phyloP scores from a whole-genome alignment of 805 yeast genomes.

The Torulaspora quercuum region DNA sequence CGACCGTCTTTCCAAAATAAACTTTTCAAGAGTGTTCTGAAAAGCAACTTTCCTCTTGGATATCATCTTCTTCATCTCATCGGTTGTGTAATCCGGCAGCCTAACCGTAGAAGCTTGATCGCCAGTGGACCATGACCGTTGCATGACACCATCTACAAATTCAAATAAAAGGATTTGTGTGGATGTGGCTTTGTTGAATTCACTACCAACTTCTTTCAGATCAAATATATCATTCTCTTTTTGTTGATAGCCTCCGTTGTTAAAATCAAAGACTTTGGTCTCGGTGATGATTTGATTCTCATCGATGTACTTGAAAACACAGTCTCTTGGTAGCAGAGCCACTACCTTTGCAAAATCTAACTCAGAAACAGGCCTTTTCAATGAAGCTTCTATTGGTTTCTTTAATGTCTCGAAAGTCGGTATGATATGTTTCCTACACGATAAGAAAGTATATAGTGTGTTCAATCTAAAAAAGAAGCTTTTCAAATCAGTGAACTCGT shows the following conservation, averaged over 20 bases:
- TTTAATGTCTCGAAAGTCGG: constrained; percentile 54
- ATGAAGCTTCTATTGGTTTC: constrained; percentile 49
- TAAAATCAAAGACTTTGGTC: constrained; percentile 38
- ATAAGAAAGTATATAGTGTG: constrained; percentile 59
- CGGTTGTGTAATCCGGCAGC: constrained; percentile 50
- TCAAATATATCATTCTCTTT: constrained; percentile 52
- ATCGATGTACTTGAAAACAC: constrained; percentile 72
- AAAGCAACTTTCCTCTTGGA: constrained; percentile 55
- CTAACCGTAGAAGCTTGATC: constrained; percentile 45
- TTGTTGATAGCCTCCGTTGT: constrained; percentile 51
- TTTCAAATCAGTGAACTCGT: constrained; percentile 41
- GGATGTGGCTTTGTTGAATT: constrained; percentile 34
- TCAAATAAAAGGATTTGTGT: constrained; percentile 68
- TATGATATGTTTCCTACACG: constrained; percentile 56
- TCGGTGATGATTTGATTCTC: constrained; percentile 56
- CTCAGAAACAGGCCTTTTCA: constrained; percentile 43
- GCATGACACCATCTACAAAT: constrained; percentile 63
- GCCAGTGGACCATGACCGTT: constrained; percentile 47
- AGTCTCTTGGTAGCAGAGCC: constrained; percentile 62
- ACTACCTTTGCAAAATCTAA: constrained; percentile 64
- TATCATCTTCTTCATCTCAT: constrained; percentile 59
- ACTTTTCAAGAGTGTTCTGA: constrained; percentile 38
- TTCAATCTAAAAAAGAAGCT: constrained; percentile 51
- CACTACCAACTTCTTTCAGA: constrained; percentile 40
- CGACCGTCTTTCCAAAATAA: constrained; percentile 33